These are phyloP conservation scores for Clavispora carvajalis DNA, from an alignment of 805 yeast genomes.

Conservation along the genomic window DNA sequence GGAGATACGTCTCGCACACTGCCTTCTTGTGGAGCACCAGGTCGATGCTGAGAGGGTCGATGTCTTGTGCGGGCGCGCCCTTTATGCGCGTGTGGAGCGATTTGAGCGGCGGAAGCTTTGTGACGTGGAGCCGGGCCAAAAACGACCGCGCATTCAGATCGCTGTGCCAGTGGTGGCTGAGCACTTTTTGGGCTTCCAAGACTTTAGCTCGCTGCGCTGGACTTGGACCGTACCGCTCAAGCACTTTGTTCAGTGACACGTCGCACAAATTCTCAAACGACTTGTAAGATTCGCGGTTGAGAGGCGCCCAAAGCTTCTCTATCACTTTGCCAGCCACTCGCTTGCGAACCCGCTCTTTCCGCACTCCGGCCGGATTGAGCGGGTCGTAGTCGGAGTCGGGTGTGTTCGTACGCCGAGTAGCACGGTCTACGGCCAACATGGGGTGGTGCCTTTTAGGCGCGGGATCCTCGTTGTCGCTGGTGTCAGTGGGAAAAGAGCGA, in stretches of 20 bases:
- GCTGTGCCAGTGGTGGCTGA: slow-evolving; percentile 15
- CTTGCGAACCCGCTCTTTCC: slow-evolving; percentile 5
- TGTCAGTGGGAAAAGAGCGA: not conserved
- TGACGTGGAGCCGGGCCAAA: slow-evolving; percentile 11
- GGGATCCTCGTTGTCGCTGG: slow-evolving; percentile 1
- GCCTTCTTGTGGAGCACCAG: slow-evolving; percentile 10
- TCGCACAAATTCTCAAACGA: slow-evolving; percentile 9
- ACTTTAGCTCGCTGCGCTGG: slow-evolving; percentile 5
- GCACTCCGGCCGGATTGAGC: slow-evolving; percentile 1
- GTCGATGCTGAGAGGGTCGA: slow-evolving; percentile 12
- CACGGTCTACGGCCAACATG: slow-evolving; percentile 4
- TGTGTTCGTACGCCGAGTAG: slow-evolving; percentile 4
- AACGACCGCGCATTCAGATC: slow-evolving; percentile 10
- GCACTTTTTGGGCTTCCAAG: slow-evolving; percentile 12
- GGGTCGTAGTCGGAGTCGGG: slow-evolving; percentile 1
- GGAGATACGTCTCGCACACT: slow-evolving; percentile 28
- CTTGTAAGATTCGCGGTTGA: slow-evolving; percentile 7
- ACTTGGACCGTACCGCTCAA: slow-evolving; percentile 9
- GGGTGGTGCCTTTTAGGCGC: not conserved
- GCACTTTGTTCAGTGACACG: slow-evolving; percentile 8
- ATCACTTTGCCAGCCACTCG: slow-evolving; percentile 10
- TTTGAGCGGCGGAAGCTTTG: slow-evolving; percentile 14
- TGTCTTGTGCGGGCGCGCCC: slow-evolving; percentile 6
- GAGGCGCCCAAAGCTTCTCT: slow-evolving; percentile 13
- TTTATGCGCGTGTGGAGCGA: slow-evolving; percentile 11